These are phyloP conservation scores for Penicillium daleae DNA, from an alignment of 495 filamentous ascomycete genomes.

Conservation along the genomic window DNA sequence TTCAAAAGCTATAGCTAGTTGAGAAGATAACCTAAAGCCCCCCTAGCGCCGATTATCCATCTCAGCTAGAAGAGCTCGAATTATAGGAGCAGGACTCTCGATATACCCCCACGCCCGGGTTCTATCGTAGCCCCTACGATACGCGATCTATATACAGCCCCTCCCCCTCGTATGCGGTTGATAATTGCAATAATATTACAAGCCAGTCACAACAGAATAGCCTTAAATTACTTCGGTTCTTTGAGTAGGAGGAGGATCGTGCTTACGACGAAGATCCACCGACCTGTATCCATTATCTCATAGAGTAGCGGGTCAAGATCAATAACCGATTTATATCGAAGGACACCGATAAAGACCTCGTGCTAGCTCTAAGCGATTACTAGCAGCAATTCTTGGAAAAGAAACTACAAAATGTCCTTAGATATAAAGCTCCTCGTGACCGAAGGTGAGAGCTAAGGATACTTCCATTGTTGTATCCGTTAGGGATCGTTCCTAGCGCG, in stretches of 20 bases:
- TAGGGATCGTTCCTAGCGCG: conserved; percentile 23
- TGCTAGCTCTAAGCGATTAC: not conserved
- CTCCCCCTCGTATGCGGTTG: not conserved
- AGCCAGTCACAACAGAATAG: not conserved
- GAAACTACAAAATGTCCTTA: not conserved
- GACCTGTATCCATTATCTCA: not conserved
- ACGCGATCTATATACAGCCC: not conserved
- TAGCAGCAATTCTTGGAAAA: not conserved
- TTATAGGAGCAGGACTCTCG: not conserved
- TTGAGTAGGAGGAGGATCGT: not conserved
- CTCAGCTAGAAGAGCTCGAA: not conserved
- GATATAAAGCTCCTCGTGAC: not conserved
- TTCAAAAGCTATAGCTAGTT: no score
- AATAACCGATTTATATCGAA: not conserved
- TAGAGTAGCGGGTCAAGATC: not conserved
- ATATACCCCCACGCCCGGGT: not conserved
- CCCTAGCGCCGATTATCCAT: not conserved
- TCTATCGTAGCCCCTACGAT: not conserved
- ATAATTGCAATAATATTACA: not conserved
- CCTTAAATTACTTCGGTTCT: not conserved
- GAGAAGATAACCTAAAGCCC: not conserved
- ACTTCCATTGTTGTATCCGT: conserved; percentile 22
- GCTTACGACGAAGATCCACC: not conserved
- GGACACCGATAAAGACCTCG: not conserved
- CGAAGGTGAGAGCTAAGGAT: conserved; percentile 21